Evolutionary conservation across 2,329 filamentous ascomycete species (phyloP).

Genomic region (Alternaria incomplexa): DNA sequence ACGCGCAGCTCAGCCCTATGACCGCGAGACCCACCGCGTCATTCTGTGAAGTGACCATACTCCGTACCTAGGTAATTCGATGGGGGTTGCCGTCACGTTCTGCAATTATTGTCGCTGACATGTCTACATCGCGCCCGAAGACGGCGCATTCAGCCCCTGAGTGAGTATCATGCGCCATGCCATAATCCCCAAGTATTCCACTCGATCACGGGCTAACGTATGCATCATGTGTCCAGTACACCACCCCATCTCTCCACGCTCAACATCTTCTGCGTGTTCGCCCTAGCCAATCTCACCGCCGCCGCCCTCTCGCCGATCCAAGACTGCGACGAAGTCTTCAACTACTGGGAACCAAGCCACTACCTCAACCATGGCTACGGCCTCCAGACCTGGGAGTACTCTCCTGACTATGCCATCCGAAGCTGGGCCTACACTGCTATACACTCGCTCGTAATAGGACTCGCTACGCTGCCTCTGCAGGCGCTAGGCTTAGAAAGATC

Average conservation of each 20-base stretch:
- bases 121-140: slow-evolving; percentile 5
- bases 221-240: slow-evolving; percentile 4
- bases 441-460: slow-evolving; percentile 74
- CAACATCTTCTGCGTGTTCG: slow-evolving; percentile 79
- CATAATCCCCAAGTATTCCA: not conserved
- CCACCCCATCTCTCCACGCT: slow-evolving; percentile 65
- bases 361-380: slow-evolving; percentile 93
- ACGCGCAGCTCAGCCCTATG: slow-evolving; percentile 32
- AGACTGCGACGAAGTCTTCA: slow-evolving; percentile 98
- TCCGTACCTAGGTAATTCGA: not conserved
- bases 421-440: slow-evolving; percentile 90
- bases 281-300: slow-evolving; percentile 74
- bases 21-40: slow-evolving; percentile 4
- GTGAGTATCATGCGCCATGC: not conserved
- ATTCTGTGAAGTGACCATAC: not conserved
- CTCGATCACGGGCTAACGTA: slow-evolving; percentile 1
- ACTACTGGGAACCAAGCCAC: slow-evolving; percentile 98
- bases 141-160: not conserved
- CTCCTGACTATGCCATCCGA: slow-evolving; percentile 89
- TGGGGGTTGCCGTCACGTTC: not conserved
- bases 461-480: slow-evolving; percentile 63
- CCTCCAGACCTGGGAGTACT: slow-evolving; percentile 98
- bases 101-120: not conserved
- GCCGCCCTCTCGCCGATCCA: slow-evolving; percentile 89
- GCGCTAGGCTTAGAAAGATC: slow-evolving; percentile 30